Conservation (phyloP, 805 yeast species). For the Wickerhamomyces chambardii region DNA sequence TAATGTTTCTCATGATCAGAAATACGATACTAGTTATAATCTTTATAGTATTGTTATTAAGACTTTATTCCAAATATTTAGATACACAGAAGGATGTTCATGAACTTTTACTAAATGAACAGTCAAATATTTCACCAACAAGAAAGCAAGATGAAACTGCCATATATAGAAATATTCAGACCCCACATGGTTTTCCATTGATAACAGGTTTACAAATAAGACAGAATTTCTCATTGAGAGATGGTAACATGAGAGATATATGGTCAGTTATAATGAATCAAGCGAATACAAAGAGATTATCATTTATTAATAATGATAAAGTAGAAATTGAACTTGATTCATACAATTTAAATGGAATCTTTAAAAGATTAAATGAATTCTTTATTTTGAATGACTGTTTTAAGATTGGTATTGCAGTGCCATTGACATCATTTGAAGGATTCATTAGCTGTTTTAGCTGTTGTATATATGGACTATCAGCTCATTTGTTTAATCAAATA, state of each 20-base stretch:
- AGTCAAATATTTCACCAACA: slow-evolving; percentile 56
- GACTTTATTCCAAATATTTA: slow-evolving; percentile 14
- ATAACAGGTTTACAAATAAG: slow-evolving; percentile 63
- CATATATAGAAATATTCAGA: slow-evolving; percentile 61
- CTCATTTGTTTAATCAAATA: slow-evolving; percentile 28
- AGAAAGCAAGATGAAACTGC: slow-evolving; percentile 68
- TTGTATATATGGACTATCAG: slow-evolving; percentile 29
- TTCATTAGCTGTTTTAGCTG: slow-evolving; percentile 34
- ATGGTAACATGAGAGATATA: slow-evolving; percentile 68
- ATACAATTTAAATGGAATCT: slow-evolving; percentile 21
- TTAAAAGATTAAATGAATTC: slow-evolving; percentile 15
- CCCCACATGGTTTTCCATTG: slow-evolving; percentile 64
- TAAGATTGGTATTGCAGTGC: slow-evolving; percentile 20
- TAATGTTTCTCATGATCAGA: no score
- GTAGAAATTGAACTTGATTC: slow-evolving; percentile 4
- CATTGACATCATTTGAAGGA: slow-evolving; percentile 21
- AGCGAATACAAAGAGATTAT: slow-evolving; percentile 10
- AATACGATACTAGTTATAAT: no score
- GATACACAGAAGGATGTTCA: slow-evolving; percentile 41
- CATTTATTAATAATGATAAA: slow-evolving; percentile 17
- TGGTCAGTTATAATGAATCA: slow-evolving; percentile 46
- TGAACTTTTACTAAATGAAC: slow-evolving; percentile 48
- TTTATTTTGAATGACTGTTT: slow-evolving; percentile 8
- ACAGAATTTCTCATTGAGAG: slow-evolving; percentile 54
- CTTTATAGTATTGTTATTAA: slow-evolving; percentile 9